Base-by-base conservation (phyloP, 768 basidiomycete genomes). In the Crucibulum laeve region DNA sequence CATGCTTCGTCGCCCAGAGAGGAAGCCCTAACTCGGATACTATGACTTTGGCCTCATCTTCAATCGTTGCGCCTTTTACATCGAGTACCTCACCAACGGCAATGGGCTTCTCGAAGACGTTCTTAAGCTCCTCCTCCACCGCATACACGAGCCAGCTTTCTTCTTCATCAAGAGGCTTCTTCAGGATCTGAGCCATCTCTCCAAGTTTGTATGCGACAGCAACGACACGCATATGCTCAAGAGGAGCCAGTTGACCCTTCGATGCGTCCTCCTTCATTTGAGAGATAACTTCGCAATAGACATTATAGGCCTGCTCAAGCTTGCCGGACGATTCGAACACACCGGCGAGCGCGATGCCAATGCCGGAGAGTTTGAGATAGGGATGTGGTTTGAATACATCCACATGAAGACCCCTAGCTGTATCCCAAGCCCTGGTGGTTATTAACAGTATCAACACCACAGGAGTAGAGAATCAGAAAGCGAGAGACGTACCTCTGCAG, bases 331-430 rank as follows among this genome's bases (percentile, higher is more conserved):
- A 55, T 53, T 83, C 80, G 13, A 78, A 60, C 2, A 82, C 71
- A 39, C 77, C 78, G 2, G 76, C 80, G 36, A 87, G 67, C 3
- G 73, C 64, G 21, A 82, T 72, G 1, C 77, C 84, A 10, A 88
- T 76, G 3, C 86, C 86, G 0, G 83, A 78, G 0, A 77, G 64
- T 57, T 87, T 88, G 44, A 87, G 71, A 43, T 81, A 72, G 0
- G 84, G 79, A 15, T 76, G 65, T 2, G 69, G 45, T 8, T 59
- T 60, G 46, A 74, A 67, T 14, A 49, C 45, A 4, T 66, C 60
- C 17, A 65, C 44, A 4, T 68, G 72, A 4, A 83, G 67, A 0
- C 57, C 49, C 44, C 73, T 65, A 1, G 80, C 73, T 1, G 69
- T 76, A 22, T 79, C 64, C 64, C 74, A 81, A 25, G 84, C 82